Percentiles rank a stretch among this genome's conserved stretches.
phyloP scores from a whole-genome alignment of 768 basidiomycete species.

The Pleurotus eryngii region DNA sequence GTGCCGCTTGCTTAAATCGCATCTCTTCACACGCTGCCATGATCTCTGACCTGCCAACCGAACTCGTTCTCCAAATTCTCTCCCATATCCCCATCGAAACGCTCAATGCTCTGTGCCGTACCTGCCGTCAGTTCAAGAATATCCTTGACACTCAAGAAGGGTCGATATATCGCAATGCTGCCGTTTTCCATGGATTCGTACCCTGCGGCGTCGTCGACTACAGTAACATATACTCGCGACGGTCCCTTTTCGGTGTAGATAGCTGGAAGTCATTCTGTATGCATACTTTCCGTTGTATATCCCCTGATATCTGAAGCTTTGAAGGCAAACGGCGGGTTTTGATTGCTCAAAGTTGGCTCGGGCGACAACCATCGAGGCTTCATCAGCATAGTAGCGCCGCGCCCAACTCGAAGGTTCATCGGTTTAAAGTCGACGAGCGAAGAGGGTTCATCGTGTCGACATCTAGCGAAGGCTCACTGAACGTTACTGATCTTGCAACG shows the following conservation, averaged over 20 bases:
- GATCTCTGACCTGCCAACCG: slow-evolving; percentile 48
- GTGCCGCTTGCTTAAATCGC: too few relatives aligned
- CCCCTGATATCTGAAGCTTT: not conserved
- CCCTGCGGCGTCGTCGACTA: slow-evolving; percentile 9
- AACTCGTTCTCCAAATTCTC: slow-evolving; percentile 49
- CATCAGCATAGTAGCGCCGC: slow-evolving; percentile 23
- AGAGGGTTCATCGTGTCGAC: slow-evolving; percentile 61
- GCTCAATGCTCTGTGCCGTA: slow-evolving; percentile 31
- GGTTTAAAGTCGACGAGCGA: slow-evolving; percentile 73
- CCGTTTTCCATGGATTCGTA: slow-evolving; percentile 38
- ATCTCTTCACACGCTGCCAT: slow-evolving; percentile 17
- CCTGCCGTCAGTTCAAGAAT: slow-evolving; percentile 42
- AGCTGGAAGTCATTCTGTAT: slow-evolving; percentile 65
- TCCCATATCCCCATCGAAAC: slow-evolving; percentile 46
- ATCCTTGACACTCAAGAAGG: slow-evolving; percentile 47
- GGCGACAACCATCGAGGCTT: slow-evolving; percentile 38
- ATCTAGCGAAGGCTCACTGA: slow-evolving; percentile 48
- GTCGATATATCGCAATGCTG: slow-evolving; percentile 56
- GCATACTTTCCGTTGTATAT: slow-evolving; percentile 15
- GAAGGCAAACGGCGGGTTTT: slow-evolving; percentile 44
- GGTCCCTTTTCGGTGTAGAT: slow-evolving; percentile 32
- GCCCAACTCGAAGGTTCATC: slow-evolving; percentile 48
- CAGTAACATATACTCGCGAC: slow-evolving; percentile 24
- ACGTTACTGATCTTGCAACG: slow-evolving; percentile 51
- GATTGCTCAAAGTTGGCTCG: slow-evolving; percentile 54